phyloP scores from a whole-genome alignment of 2,329 filamentous ascomycete species.

The Aspergillus pseudonomiae region DNA sequence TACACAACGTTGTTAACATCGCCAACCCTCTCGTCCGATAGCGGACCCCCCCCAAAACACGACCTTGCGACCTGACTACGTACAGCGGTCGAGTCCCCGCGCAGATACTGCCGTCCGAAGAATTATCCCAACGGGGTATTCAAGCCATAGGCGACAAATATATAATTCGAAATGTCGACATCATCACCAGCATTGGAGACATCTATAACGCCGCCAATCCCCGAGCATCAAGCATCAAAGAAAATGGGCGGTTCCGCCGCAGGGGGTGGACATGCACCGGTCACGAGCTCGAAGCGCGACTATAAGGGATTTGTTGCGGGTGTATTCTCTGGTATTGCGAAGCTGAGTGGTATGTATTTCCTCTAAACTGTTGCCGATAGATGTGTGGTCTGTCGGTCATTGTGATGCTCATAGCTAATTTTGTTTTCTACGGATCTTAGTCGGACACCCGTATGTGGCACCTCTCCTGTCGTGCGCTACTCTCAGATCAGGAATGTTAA shows the following conservation, averaged over 20 bases:
- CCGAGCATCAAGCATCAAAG: slow-evolving; percentile 9
- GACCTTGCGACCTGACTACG: neutral
- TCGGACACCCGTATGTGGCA: slow-evolving; percentile 61
- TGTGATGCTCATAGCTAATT: slow-evolving; percentile 3
- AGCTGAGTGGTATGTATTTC: slow-evolving; percentile 70
- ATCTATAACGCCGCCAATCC: slow-evolving; percentile 6
- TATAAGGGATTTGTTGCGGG: slow-evolving; percentile 98
- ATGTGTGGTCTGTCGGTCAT: neutral
- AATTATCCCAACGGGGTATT: neutral
- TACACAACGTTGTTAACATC: neutral
- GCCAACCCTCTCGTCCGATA: slow-evolving; percentile 4
- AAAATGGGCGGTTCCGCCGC: slow-evolving; percentile 6
- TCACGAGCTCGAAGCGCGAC: slow-evolving; percentile 48
- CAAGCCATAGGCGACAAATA: neutral
- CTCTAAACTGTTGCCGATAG: neutral
- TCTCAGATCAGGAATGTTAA: neutral
- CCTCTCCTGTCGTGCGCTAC: neutral
- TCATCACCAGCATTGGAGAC: slow-evolving; percentile 16
- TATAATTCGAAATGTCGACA: slow-evolving; percentile 25
- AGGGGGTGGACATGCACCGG: slow-evolving; percentile 10
- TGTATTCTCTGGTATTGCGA: slow-evolving; percentile 92
- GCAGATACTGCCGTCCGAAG: neutral
- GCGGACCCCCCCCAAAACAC: neutral
- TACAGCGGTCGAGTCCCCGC: neutral
- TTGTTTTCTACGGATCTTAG: slow-evolving; percentile 34